Evolutionary conservation across 805 yeast species (phyloP).

Genomic region (Candida pseudoglaebosa): DNA sequence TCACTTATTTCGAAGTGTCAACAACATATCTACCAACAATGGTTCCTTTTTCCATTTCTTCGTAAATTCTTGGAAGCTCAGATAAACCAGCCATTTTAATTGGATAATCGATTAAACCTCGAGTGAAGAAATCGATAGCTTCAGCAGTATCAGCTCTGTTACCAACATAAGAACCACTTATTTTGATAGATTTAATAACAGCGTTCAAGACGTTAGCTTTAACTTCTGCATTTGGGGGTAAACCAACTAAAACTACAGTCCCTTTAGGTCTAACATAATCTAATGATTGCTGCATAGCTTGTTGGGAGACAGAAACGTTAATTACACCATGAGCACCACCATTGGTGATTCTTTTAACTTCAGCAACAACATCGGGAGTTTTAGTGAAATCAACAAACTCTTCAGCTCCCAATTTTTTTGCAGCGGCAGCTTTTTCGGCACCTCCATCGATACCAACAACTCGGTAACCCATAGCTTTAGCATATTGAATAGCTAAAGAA

Average conservation of each 20-base stretch:
- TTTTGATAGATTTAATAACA: conserved; percentile 37
- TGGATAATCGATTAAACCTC: conserved; percentile 42
- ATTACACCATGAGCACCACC: conserved; percentile 58
- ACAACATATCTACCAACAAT: conserved; percentile 44
- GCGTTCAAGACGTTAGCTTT: conserved; percentile 36
- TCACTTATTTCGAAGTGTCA: conserved; percentile 34
- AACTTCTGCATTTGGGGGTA: conserved; percentile 44
- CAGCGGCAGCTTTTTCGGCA: conserved; percentile 58
- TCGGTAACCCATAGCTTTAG: conserved; percentile 66
- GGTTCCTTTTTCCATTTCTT: conserved; percentile 39
- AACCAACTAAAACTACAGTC: conserved; percentile 42
- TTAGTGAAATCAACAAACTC: conserved; percentile 53
- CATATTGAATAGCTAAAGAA: conserved; percentile 70
- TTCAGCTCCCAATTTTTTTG: conserved; percentile 60
- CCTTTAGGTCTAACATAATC: conserved; percentile 38
- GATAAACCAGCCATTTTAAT: conserved; percentile 40
- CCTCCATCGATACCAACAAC: conserved; percentile 75
- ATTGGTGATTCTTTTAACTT: conserved; percentile 42
- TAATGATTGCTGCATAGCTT: conserved; percentile 45
- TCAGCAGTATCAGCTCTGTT: conserved; percentile 45
- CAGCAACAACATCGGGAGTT: conserved; percentile 48
- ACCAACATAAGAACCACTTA: conserved; percentile 43
- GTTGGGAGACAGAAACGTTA: conserved; percentile 50
- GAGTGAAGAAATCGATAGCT: conserved; percentile 41
- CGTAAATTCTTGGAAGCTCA: conserved; percentile 36